Base-by-base conservation (phyloP, 2,329 filamentous ascomycete species). In the Trichoderma sp. region DNA sequence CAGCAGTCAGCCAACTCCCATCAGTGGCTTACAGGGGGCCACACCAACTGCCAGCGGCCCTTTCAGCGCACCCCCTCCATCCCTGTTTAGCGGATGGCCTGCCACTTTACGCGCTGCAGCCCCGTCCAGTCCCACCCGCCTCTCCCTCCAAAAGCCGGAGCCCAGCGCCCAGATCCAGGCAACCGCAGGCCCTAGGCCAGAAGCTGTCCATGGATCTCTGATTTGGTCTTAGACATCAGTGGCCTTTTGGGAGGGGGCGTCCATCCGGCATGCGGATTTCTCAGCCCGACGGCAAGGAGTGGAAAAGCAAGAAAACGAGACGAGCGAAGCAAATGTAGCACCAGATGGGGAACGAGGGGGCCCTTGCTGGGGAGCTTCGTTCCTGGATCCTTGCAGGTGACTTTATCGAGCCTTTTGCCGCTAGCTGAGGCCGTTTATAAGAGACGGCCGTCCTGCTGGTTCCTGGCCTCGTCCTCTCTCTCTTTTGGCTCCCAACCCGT, bases 101-200 rank as follows among this genome's bases (percentile, higher is more conserved):
- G 59, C 63, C 68, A 69, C 56, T 61, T 61, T 68, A 56, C 63
- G 56, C 68, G 68, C 68, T 69, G 56, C 18, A 59, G 37, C 34
- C 56, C 56, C 56, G 18, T 43, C 21, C n/a, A 56, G 49, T 39
- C 24, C 65, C 63, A 60, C 55, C 66, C 66, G 52, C 34, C 46
- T 39, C 49, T 67, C 51, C 63, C 68, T 60, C 51, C 39, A 43
- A 8, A 56, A 69, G 39, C 67, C 59, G 61, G 59, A 56, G 72
- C 71, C 68, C 59, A 67, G 68, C 66, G 67, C 69, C 70, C 70
- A 71, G 70, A 73, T 72, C 74, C 72, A 79, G 77, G 76, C 77
- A 79, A 76, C 77, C 75, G 74, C 73, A 52, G 72, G 70, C 73
- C 72, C 73, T 71, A 76, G 76, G 75, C 76, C 63, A 49, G 30